Evolutionary conservation across 1,284 basidiomycete genomes (phyloP).

Genomic region (Austropuccinia psidii): DNA sequence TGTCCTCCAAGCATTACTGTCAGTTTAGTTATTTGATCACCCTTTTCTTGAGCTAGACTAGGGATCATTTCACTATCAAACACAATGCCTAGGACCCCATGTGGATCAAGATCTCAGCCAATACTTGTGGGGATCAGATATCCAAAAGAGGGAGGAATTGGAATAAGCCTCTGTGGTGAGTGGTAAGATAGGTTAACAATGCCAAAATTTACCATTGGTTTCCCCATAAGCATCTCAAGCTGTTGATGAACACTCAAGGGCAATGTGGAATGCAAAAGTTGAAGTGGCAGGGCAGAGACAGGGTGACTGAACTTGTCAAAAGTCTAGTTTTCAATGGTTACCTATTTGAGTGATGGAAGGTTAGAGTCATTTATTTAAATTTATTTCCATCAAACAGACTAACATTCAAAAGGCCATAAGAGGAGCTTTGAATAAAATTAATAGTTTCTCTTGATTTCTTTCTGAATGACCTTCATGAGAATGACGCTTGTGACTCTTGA

Average conservation of each 20-base stretch:
- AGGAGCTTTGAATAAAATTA: too few species aligned
- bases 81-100: constrained; percentile 51
- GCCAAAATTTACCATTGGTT: constrained; percentile 56
- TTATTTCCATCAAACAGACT: too few species aligned
- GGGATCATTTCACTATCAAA: constrained; percentile 57
- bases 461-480: too few species aligned
- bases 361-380: too few species aligned
- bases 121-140: constrained; percentile 78
- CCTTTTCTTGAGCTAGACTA: constrained; percentile 42
- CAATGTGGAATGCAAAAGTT: constrained; percentile 43
- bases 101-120: constrained; percentile 51
- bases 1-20: constrained; percentile 90
- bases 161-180: constrained; percentile 50
- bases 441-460: too few species aligned
- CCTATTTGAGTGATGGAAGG: too few species aligned
- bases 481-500: too few species aligned
- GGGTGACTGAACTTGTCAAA: constrained; percentile 35
- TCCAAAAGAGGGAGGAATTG: constrained; percentile 66
- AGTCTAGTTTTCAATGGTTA: too few species aligned
- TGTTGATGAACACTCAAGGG: constrained; percentile 52
- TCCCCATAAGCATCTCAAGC: constrained; percentile 53
- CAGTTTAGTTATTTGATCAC: constrained; percentile 55
- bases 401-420: too few species aligned
- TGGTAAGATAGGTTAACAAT: constrained; percentile 60
- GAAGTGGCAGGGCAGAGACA: constrained; percentile 40